Conservation (phyloP, 441 rosid species). For the Mallotus japonicus region DNA sequence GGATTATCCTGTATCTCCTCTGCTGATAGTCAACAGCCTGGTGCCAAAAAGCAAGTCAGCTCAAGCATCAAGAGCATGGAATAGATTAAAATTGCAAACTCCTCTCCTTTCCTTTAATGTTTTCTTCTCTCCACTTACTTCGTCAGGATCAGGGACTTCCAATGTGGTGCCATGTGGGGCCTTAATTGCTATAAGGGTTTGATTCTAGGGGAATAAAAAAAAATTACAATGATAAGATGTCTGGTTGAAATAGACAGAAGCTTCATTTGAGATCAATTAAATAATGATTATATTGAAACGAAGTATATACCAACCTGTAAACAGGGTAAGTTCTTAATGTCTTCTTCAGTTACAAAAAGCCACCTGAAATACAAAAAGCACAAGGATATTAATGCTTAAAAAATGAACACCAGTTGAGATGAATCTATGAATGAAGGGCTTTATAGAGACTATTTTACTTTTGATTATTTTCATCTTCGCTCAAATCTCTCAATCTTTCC, state of each 20-base stretch:
- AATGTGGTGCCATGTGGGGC: conserved; percentile 99
- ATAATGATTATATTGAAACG: too few species aligned
- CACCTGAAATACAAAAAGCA: conserved; percentile 52
- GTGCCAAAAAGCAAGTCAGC: conserved; percentile 24
- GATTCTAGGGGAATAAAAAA: conserved; percentile 48
- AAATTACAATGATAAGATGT: conserved; percentile 21
- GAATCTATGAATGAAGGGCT: conserved; percentile 4
- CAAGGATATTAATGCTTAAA: not conserved
- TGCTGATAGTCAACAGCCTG: conserved; percentile 81
- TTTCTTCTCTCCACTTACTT: conserved; percentile 47
- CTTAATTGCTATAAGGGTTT: conserved; percentile 93
- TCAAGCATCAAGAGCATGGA: conserved; percentile 27
- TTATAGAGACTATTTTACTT: conserved; percentile 43
- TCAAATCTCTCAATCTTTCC: conserved; percentile 63
- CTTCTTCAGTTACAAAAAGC: conserved; percentile 95
- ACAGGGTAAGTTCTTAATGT: conserved; percentile 76
- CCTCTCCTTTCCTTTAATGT: conserved; percentile 1
- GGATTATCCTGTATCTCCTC: conserved; percentile 91
- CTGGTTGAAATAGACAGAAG: conserved; percentile 20
- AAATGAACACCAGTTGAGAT: not conserved
- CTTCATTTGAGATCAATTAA: conserved; percentile 19
- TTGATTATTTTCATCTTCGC: conserved; percentile 75
- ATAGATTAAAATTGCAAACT: conserved; percentile 6
- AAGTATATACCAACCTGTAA: conserved; percentile 50
- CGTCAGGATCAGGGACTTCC: conserved; percentile 98